Conservation (phyloP, 2,329 filamentous ascomycete genomes). For the Ophiostoma piceae region DNA sequence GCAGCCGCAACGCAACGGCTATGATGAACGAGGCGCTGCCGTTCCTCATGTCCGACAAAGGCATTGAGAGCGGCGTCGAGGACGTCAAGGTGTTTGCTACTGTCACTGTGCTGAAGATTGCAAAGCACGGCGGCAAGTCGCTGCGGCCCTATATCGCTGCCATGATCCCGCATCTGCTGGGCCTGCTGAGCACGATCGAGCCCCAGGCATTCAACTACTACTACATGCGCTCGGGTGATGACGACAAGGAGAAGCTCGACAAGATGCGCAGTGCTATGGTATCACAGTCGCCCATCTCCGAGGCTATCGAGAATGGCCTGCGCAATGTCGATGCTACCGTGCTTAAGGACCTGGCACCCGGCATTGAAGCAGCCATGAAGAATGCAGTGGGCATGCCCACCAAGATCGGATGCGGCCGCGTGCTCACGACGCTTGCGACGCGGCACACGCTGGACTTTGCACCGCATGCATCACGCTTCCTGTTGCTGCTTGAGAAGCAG, state of each 20-base stretch:
- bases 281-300: slow-evolving; percentile 80
- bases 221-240: slow-evolving; percentile 81
- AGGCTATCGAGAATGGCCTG: slow-evolving; percentile 83
- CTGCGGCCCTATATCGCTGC: slow-evolving; percentile 75
- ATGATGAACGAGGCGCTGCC: slow-evolving; percentile 86
- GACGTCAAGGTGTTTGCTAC: slow-evolving; percentile 82
- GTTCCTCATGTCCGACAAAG: slow-evolving; percentile 82
- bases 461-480: slow-evolving; percentile 68
- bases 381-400: slow-evolving; percentile 84
- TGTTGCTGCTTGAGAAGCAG: slow-evolving; percentile 73
- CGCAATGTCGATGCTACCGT: slow-evolving; percentile 73
- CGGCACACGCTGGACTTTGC: slow-evolving; percentile 70
- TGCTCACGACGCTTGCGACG: slow-evolving; percentile 79
- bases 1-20: slow-evolving; percentile 48
- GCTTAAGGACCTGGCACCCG: slow-evolving; percentile 69
- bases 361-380: slow-evolving; percentile 74
- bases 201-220: slow-evolving; percentile 87
- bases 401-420: slow-evolving; percentile 83
- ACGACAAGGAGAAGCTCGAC: slow-evolving; percentile 85
- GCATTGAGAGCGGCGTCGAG: slow-evolving; percentile 80
- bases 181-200: slow-evolving; percentile 80
- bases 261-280: slow-evolving; percentile 77
- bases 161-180: slow-evolving; percentile 75
- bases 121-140: slow-evolving; percentile 78
- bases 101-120: slow-evolving; percentile 78